A percentile compares a stretch with the other conserved stretches of the same genome.
phyloP scores from a whole-genome alignment of 305 asterid species.

The Fraxinus floribunda region DNA sequence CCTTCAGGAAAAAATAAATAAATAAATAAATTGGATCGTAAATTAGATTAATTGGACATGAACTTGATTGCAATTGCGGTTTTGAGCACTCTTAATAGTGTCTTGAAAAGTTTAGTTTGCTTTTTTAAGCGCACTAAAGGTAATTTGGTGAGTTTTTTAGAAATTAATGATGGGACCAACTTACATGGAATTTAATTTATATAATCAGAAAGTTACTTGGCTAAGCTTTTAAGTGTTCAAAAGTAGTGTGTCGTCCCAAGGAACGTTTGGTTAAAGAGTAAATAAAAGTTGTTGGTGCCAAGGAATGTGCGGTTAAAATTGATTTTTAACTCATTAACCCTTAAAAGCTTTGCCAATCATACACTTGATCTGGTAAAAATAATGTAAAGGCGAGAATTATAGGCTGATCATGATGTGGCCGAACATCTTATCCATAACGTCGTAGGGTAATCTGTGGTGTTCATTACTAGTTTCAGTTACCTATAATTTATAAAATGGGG shows the following conservation, averaged over 20 bases:
- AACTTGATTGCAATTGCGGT: background rate
- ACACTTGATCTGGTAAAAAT: constrained; percentile 19
- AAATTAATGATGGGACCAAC: background rate
- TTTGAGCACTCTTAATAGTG: background rate
- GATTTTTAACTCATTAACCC: background rate
- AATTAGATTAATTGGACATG: background rate
- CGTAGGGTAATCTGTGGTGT: background rate
- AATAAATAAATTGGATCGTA: background rate
- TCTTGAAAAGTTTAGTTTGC: constrained; percentile 6
- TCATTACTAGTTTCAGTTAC: background rate
- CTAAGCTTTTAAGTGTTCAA: background rate
- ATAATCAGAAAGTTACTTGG: constrained; percentile 1
- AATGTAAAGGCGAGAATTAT: constrained; percentile 12
- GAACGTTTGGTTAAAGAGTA: background rate
- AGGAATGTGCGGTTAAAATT: background rate
- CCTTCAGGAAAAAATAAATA: background rate
- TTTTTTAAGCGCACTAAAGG: background rate
- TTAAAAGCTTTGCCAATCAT: background rate
- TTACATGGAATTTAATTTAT: constrained; percentile 9
- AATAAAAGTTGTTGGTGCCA: background rate
- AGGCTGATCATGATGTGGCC: constrained; percentile 22
- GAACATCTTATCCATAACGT: background rate
- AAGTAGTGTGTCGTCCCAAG: background rate
- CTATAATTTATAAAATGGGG: background rate
- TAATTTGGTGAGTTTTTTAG: background rate